Conservation (phyloP, 2,329 filamentous ascomycete genomes). For the Zymoseptoria tritici region DNA sequence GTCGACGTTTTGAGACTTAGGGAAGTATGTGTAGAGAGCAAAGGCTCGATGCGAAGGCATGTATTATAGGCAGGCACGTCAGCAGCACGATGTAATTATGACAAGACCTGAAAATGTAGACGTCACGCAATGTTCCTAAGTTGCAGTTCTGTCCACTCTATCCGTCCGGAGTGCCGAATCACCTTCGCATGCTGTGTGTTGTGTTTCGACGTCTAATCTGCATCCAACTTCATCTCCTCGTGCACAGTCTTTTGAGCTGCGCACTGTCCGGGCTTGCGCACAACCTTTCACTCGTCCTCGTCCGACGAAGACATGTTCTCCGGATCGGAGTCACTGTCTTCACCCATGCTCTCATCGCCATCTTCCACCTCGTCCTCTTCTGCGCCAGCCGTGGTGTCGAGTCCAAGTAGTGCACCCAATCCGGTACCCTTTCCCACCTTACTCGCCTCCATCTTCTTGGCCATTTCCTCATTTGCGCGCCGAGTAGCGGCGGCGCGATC, state of each 20-base stretch:
- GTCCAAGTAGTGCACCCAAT: neutral
- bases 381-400: neutral
- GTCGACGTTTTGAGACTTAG: neutral
- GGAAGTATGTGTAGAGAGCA: neutral
- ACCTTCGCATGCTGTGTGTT: no score
- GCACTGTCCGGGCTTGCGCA: neutral
- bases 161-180: no score
- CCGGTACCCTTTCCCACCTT: neutral
- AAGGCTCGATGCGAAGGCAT: neutral
- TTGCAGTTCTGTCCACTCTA: neutral
- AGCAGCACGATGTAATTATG: neutral
- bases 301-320: neutral
- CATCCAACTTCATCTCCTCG: no score
- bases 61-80: neutral
- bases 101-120: neutral
- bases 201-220: no score
- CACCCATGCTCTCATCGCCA: neutral
- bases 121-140: neutral
- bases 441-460: neutral
- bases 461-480: neutral
- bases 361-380: neutral
- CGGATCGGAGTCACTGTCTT: neutral
- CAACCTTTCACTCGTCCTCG: neutral
- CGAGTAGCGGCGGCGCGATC: neutral
- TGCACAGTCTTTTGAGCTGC: no score